These are phyloP conservation scores for Agroathelia rolfsii DNA, from an alignment of 1,284 basidiomycete species.

Conservation along the genomic window DNA sequence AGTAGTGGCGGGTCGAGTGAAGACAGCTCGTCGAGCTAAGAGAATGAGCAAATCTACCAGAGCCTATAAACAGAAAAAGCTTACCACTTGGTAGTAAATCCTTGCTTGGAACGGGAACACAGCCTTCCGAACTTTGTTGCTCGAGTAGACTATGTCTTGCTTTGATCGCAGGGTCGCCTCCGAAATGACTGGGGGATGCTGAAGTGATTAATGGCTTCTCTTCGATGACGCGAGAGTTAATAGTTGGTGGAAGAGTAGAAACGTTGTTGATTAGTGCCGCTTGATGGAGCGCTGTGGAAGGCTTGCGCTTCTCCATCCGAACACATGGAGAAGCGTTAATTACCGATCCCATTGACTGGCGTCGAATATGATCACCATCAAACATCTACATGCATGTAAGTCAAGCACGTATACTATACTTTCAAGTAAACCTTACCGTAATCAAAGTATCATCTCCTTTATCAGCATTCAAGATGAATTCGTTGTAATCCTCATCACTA, in stretches of 20 bases:
- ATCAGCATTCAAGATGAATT: too few relatives aligned
- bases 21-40: slow-evolving; percentile 31
- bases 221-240: slow-evolving; percentile 37
- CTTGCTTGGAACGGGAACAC: slow-evolving; percentile 53
- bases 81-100: slow-evolving; percentile 45
- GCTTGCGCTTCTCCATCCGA: slow-evolving; percentile 52
- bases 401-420: slow-evolving; percentile 5
- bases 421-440: slow-evolving; percentile 36
- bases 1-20: slow-evolving; percentile 42
- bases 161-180: slow-evolving; percentile 55
- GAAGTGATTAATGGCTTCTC: slow-evolving; percentile 52
- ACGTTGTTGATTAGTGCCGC: too few relatives aligned
- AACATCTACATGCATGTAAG: slow-evolving; percentile 46
- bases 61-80: slow-evolving; percentile 16
- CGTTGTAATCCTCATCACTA: slow-evolving; percentile 32
- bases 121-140: slow-evolving; percentile 57
- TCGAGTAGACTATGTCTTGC: slow-evolving; percentile 51
- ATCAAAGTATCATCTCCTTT: slow-evolving; percentile 76
- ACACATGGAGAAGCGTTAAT: slow-evolving; percentile 67
- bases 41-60: slow-evolving; percentile 4
- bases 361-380: slow-evolving; percentile 61
- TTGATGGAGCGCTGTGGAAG: slow-evolving; percentile 27
- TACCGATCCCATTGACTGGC: slow-evolving; percentile 51
- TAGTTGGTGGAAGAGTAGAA: slow-evolving; percentile 16
- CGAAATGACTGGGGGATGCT: slow-evolving; percentile 50